phyloP scores from a whole-genome alignment of 805 yeast genomes.

The Ogataea degrootiae region DNA sequence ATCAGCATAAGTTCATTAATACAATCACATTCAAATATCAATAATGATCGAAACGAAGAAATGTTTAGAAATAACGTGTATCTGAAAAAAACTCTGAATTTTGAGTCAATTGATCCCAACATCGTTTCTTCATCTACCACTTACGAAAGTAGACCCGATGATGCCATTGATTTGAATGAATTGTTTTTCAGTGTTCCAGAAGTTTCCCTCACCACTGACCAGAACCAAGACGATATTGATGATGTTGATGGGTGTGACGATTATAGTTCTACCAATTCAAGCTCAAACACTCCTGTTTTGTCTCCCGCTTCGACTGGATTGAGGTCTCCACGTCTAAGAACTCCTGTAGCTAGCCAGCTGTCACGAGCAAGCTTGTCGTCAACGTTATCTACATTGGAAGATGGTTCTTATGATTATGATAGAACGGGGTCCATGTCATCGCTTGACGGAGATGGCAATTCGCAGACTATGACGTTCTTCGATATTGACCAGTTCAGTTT shows the following conservation, averaged over 20 bases:
- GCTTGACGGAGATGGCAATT: neutral
- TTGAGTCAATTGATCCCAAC: too few relatives aligned
- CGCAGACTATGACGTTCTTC: neutral
- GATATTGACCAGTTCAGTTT: too few relatives aligned
- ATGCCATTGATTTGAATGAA: neutral
- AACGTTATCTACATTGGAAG: too few relatives aligned
- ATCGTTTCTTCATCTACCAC: too few relatives aligned
- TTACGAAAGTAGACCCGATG: neutral
- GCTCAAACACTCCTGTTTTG: too few relatives aligned
- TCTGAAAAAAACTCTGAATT: too few relatives aligned
- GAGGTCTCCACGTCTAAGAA: too few relatives aligned
- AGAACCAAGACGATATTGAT: neutral
- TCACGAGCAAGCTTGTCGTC: too few relatives aligned
- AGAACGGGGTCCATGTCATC: too few relatives aligned
- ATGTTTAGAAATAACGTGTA: neutral
- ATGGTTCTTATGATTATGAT: too few relatives aligned
- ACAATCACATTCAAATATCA: neutral
- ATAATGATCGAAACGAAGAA: neutral
- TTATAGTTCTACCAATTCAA: neutral
- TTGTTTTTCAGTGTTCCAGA: neutral
- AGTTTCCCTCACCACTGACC: neutral
- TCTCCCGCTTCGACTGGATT: too few relatives aligned
- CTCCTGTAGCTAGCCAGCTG: too few relatives aligned
- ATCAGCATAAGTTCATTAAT: neutral
- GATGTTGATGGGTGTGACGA: neutral